Conservation (phyloP, 352 stramenopile genomes). For the Aphanomyces cochlioides region DNA sequence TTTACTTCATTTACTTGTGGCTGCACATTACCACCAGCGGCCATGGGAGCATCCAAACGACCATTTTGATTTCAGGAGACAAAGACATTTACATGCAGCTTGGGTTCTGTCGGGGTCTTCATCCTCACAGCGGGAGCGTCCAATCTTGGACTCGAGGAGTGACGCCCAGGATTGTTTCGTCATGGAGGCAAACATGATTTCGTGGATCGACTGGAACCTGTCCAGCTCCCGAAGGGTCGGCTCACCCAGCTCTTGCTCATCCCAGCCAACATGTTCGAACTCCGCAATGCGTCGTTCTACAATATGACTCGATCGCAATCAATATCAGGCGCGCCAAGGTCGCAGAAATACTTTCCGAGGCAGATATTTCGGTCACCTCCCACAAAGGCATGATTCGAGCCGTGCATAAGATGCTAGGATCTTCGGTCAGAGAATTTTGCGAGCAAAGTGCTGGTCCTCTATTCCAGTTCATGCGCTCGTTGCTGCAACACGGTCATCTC, state of each 20-base stretch:
- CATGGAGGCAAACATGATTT: slow-evolving; percentile 35
- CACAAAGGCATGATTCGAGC: too few relatives aligned
- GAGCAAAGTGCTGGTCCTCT: too few relatives aligned
- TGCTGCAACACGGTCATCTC: slow-evolving; percentile 13
- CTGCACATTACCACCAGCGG: slow-evolving; percentile 63
- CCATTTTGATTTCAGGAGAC: slow-evolving; percentile 58
- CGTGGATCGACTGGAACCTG: slow-evolving; percentile 44
- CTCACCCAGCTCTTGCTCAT: slow-evolving; percentile 51
- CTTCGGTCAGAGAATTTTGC: too few relatives aligned
- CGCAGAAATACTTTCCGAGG: too few relatives aligned
- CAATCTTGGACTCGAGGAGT: slow-evolving; percentile 48
- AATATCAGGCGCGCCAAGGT: too few relatives aligned
- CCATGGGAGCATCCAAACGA: slow-evolving; percentile 59
- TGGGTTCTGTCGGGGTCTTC: slow-evolving; percentile 55
- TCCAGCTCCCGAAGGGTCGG: slow-evolving; percentile 50
- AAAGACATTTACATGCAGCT: slow-evolving; percentile 41
- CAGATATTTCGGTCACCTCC: too few relatives aligned
- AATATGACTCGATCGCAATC: too few relatives aligned
- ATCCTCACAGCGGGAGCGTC: slow-evolving; percentile 33
- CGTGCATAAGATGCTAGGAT: too few relatives aligned
- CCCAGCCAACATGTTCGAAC: slow-evolving; percentile 56
- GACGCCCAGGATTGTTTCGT: slow-evolving; percentile 65
- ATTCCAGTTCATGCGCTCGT: neutral
- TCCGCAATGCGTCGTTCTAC: slow-evolving; percentile 38
- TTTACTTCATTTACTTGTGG: slow-evolving; percentile 44